A percentile compares a stretch with the other conserved stretches of the same genome.
Evolutionary conservation across 108 stramenopile species (phyloP).

Genomic region (Skeletonema grethae): DNA sequence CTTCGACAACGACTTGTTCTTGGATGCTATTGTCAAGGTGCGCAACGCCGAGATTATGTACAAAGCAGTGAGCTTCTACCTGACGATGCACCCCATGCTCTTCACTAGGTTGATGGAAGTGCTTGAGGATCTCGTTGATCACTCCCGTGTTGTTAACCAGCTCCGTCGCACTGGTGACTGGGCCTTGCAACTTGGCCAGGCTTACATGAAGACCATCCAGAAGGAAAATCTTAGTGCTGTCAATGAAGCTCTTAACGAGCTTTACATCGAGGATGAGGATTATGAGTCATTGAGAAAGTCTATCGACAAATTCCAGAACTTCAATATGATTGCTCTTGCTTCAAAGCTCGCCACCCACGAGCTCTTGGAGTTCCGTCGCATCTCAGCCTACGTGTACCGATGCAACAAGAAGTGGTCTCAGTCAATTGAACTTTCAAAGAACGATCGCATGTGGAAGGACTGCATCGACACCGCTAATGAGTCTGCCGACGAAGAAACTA

Average conservation of each 20-base stretch:
- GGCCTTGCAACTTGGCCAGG: conserved; percentile 88
- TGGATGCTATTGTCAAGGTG: conserved; percentile 95
- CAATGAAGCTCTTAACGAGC: conserved; percentile 98
- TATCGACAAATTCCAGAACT: conserved; percentile 99
- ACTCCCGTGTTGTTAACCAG: conserved; percentile 97
- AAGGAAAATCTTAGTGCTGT: conserved; percentile 96
- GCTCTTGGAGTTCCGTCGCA: conserved; percentile 98
- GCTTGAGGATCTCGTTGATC: conserved; percentile 93
- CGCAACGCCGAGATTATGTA: conserved; percentile 98
- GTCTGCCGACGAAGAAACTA: conserved; percentile 89
- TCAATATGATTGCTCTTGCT: conserved; percentile 98
- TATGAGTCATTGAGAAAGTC: conserved; percentile 94
- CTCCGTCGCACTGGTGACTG: conserved; percentile 94
- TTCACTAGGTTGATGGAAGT: conserved; percentile 96
- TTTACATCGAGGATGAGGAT: conserved; percentile 98
- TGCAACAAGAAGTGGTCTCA: conserved; percentile 97
- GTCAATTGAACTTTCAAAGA: conserved; percentile 96
- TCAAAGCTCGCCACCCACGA: conserved; percentile 97
- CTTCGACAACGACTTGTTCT: conserved; percentile 96
- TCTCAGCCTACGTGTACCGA: conserved; percentile 98
- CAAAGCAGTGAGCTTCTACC: conserved; percentile 96
- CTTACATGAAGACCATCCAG: conserved; percentile 97
- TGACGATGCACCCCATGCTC: conserved; percentile 85
- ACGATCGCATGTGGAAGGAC: conserved; percentile 99
- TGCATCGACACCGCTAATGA: conserved; percentile 98